These are phyloP conservation scores for Penicillium sp. DNA, from an alignment of 2,329 filamentous ascomycete genomes.

Conservation along the genomic window DNA sequence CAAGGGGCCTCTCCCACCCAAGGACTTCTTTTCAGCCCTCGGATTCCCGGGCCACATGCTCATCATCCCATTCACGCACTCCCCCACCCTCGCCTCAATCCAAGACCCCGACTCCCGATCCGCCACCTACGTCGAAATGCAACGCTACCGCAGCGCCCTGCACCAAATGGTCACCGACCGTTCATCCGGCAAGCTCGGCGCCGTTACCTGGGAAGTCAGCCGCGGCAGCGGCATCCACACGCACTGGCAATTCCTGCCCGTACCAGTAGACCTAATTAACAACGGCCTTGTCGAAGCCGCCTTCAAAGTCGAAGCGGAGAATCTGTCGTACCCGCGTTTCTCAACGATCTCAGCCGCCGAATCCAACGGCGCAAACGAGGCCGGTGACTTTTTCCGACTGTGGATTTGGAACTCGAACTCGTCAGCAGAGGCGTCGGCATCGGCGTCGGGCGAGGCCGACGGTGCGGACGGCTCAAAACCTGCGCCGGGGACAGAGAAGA, in stretches of 20 bases:
- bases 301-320: conserved; percentile 85
- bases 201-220: conserved; percentile 90
- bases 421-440: no score
- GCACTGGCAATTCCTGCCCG: conserved; percentile 90
- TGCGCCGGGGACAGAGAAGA: conserved; percentile 57
- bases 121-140: conserved; percentile 75
- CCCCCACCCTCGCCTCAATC: conserved; percentile 70
- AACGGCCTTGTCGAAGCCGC: conserved; percentile 79
- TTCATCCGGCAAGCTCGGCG: conserved; percentile 61
- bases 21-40: conserved; percentile 68
- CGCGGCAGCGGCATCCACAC: conserved; percentile 76
- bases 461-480: conserved; percentile 7
- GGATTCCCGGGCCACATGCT: conserved; percentile 81
- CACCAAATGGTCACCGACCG: conserved; percentile 67
- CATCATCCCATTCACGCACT: conserved; percentile 83
- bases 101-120: conserved; percentile 54
- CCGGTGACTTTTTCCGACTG: conserved; percentile 70
- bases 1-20: conserved; percentile 78
- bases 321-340: conserved; percentile 59
- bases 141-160: conserved; percentile 69
- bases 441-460: no score
- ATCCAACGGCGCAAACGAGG: conserved; percentile 30
- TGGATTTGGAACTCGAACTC: conserved; percentile 65
- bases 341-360: conserved; percentile 35
- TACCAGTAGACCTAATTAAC: conserved; percentile 64